Evolutionary conservation across 106 monocot species (phyloP), one percentile per base, ranked within the genome.

Genomic region (Apostasia ramifera): DNA sequence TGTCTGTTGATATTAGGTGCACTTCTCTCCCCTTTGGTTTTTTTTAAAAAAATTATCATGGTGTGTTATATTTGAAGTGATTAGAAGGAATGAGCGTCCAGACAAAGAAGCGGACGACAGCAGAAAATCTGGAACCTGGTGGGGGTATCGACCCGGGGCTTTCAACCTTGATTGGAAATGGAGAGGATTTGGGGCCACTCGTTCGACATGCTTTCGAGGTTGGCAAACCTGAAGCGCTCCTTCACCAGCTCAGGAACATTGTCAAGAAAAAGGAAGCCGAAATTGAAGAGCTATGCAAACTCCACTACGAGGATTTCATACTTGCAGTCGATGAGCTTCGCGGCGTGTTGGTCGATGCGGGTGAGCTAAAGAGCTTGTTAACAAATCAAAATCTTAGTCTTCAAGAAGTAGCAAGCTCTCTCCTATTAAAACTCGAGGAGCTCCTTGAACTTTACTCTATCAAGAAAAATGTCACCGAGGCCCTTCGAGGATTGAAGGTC

Each of bases 301-400:
- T 88, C 38, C 88, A 88, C 57, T 88, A 88, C 7, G 83, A 88
- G 59, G 88, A 88, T 13, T 88, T 88, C 66, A 88, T 88, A 52
- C 68, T 73, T 41, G 83, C 88, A 3, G 88, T 88, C 10, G 88
- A 88, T 60, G 88, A 88, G 73, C 83, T 88, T 4, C 88, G 88
- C 37, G 88, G 83, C 7, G 88, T 88, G 46, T 51, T 88, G 12
- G 81, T 83, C 7, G 88, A 88, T 63, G 80, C 88, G 11, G 88
- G 84, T 10, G 88, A 84, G 61, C 83, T 88, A 12, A 88, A 88
- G 51, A 44, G 51, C 66, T 55, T 59, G 58, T 73, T 88, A 43
- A 72, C 83, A 1, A 57, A 68, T 44, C 83, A 88, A 63, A 88
- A 88, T 71, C 50, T 61, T 41, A 67, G 55, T 5, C 78, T 88